A percentile compares a stretch with the other conserved stretches of the same genome.
Evolutionary conservation across 2,329 filamentous ascomycete species (phyloP).

Genomic region (Stromatinia cepivora): DNA sequence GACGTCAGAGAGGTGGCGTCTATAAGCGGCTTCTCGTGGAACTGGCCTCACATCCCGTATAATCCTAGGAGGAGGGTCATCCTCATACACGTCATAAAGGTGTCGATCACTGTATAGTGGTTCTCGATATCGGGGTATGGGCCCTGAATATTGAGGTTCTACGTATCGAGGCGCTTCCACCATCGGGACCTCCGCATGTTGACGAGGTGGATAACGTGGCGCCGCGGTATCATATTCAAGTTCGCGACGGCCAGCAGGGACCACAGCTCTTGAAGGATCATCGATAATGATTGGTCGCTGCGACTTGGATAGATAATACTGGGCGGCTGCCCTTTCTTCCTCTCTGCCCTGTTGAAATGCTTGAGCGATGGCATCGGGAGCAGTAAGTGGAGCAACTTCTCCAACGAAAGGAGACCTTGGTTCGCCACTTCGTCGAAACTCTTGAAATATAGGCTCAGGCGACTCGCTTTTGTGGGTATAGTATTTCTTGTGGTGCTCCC

Average conservation of each 20-base stretch:
- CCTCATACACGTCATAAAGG: slow-evolving; percentile 11
- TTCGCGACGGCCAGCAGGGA: slow-evolving; percentile 16
- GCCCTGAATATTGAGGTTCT: slow-evolving; percentile 7
- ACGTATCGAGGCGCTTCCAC: slow-evolving; percentile 17
- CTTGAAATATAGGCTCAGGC: slow-evolving; percentile 25
- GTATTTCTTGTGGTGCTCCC: slow-evolving; percentile 30
- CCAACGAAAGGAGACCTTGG: slow-evolving; percentile 24
- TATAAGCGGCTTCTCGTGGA: slow-evolving; percentile 19
- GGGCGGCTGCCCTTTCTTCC: slow-evolving; percentile 30
- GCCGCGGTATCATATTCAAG: slow-evolving; percentile 5
- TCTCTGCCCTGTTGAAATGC: slow-evolving; percentile 35
- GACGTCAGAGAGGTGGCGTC: slow-evolving; percentile 9
- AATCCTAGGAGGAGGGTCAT: neutral
- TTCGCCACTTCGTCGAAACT: neutral
- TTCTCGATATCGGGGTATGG: slow-evolving; percentile 23
- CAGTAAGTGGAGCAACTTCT: slow-evolving; percentile 20
- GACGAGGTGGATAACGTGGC: slow-evolving; percentile 11
- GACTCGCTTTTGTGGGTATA: slow-evolving; percentile 28
- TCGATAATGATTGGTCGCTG: slow-evolving; percentile 20
- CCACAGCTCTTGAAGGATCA: slow-evolving; percentile 19
- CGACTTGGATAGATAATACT: slow-evolving; percentile 25
- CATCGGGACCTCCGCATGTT: slow-evolving; percentile 23
- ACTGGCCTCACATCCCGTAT: neutral
- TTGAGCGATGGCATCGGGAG: slow-evolving; percentile 31
- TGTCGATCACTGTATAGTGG: slow-evolving; percentile 1